phyloP scores from a whole-genome alignment of 805 yeast species.

The Myxozyma melibiosi region DNA sequence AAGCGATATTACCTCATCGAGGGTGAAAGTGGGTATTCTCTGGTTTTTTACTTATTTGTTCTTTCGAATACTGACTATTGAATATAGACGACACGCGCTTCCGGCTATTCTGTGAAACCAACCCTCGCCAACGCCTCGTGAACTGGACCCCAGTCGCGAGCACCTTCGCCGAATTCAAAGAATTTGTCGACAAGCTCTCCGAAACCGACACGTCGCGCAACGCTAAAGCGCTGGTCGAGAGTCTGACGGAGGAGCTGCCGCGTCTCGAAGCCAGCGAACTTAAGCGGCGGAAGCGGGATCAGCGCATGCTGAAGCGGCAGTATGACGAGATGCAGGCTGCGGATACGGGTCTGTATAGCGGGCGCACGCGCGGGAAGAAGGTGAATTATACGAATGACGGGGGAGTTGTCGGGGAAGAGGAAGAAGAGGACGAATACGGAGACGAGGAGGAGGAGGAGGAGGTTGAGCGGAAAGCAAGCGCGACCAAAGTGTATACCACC shows the following conservation, averaged over 20 bases:
- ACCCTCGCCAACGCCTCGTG: conserved; percentile 38
- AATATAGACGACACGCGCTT: conserved; percentile 40
- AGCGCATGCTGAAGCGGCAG: conserved; percentile 19
- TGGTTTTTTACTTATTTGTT: neutral
- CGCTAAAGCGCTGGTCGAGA: conserved; percentile 12
- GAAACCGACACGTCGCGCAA: conserved; percentile 15
- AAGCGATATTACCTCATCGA: conserved; percentile 36
- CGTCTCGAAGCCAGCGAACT: conserved; percentile 31
- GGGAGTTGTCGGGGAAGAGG: conserved; percentile 31
- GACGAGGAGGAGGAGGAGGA: conserved; percentile 2
- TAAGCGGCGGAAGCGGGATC: conserved; percentile 15
- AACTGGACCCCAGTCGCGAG: conserved; percentile 44
- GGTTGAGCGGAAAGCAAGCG: conserved; percentile 9
- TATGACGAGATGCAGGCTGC: conserved; percentile 16
- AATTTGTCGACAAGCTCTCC: conserved; percentile 25
- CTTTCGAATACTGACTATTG: conserved; percentile 1
- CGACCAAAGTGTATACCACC: conserved; percentile 21
- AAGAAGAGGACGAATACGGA: conserved; percentile 20
- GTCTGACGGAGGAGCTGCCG: conserved; percentile 16
- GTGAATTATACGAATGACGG: conserved; percentile 37
- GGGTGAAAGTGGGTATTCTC: conserved; percentile 29
- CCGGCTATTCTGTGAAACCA: conserved; percentile 41
- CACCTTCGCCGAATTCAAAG: conserved; percentile 35
- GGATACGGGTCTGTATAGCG: conserved; percentile 40
- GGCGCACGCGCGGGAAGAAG: conserved; percentile 41